These are phyloP conservation scores for Podila verticillata DNA, from an alignment of 192 early-diverging fungal species.

Conservation along the genomic window DNA sequence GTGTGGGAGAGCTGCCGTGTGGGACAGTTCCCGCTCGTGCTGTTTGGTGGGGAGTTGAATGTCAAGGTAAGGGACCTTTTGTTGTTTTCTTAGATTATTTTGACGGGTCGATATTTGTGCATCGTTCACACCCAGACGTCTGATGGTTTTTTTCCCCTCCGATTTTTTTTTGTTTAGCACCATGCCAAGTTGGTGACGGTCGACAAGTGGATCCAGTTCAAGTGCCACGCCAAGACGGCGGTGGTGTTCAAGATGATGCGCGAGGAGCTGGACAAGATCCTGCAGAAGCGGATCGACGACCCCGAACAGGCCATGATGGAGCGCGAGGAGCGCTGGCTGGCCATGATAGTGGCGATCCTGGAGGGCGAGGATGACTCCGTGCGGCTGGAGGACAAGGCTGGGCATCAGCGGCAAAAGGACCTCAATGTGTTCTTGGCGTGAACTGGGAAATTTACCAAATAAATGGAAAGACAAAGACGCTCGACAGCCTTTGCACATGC, in stretches of 20 bases:
- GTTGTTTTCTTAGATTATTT: not conserved
- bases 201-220: slow-evolving; percentile 63
- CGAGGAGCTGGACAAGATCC: slow-evolving; percentile 54
- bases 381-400: slow-evolving; percentile 28
- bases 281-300: slow-evolving; percentile 48
- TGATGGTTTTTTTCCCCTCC: slow-evolving; percentile 5
- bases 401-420: slow-evolving; percentile 23
- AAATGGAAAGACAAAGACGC: not conserved
- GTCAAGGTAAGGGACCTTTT: slow-evolving; percentile 50
- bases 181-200: slow-evolving; percentile 51
- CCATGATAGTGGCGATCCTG: slow-evolving; percentile 46
- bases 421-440: slow-evolving; percentile 39
- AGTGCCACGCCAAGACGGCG: slow-evolving; percentile 62
- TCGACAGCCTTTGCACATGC: no score
- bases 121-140: not conserved
- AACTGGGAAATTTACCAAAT: no score
- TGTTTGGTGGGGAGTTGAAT: slow-evolving; percentile 59
- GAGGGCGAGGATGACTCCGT: slow-evolving; percentile 44
- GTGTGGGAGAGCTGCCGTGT: slow-evolving; percentile 61
- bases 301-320: slow-evolving; percentile 40
- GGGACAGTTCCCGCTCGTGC: slow-evolving; percentile 52
- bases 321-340: slow-evolving; percentile 40
- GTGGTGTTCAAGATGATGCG: slow-evolving; percentile 62
- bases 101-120: no score
- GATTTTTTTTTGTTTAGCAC: slow-evolving; percentile 36